A percentile compares a stretch with the other conserved stretches of the same genome.
Evolutionary conservation across 805 yeast genomes (phyloP).

Genomic region (Komagataella kurtzmanii): DNA sequence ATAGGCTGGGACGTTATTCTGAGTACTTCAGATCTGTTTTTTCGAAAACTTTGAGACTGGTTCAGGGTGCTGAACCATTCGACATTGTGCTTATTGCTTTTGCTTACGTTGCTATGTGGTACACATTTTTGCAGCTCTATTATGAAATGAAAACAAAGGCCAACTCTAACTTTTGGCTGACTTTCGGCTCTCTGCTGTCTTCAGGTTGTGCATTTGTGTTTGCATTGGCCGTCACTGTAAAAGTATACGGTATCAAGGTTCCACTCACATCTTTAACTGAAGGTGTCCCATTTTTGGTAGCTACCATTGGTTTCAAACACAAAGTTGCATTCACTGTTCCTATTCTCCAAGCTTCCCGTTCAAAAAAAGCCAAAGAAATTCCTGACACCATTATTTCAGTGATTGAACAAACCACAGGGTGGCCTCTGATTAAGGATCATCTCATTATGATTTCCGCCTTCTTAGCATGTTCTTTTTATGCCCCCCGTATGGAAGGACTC

Average conservation of each 20-base stretch:
- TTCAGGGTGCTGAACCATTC: constrained; percentile 69
- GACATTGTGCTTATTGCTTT: constrained; percentile 68
- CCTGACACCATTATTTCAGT: constrained; percentile 17
- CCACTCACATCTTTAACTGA: constrained; percentile 70
- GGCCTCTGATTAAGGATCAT: constrained; percentile 62
- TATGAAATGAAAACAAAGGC: constrained; percentile 54
- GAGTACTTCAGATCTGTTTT: constrained; percentile 31
- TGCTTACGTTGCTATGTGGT: constrained; percentile 83
- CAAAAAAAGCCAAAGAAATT: constrained; percentile 13
- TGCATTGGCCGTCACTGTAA: constrained; percentile 54
- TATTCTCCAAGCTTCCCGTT: constrained; percentile 28
- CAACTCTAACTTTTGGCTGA: constrained; percentile 85
- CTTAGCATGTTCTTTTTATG: constrained; percentile 48
- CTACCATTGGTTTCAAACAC: constrained; percentile 84
- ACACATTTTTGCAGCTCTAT: constrained; percentile 65
- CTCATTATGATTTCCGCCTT: constrained; percentile 60
- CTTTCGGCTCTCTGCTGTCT: constrained; percentile 62
- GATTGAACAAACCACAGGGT: constrained; percentile 22
- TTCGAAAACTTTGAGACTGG: constrained; percentile 26
- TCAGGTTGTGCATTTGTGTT: constrained; percentile 75
- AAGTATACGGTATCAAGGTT: constrained; percentile 42
- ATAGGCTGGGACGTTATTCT: constrained; percentile 41
- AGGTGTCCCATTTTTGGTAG: constrained; percentile 88
- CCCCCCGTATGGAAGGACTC: constrained; percentile 57
- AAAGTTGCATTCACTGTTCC: constrained; percentile 60